Conservation (phyloP, 139 green algal genomes). For the Auxenochlorella pyrenoidosa region DNA sequence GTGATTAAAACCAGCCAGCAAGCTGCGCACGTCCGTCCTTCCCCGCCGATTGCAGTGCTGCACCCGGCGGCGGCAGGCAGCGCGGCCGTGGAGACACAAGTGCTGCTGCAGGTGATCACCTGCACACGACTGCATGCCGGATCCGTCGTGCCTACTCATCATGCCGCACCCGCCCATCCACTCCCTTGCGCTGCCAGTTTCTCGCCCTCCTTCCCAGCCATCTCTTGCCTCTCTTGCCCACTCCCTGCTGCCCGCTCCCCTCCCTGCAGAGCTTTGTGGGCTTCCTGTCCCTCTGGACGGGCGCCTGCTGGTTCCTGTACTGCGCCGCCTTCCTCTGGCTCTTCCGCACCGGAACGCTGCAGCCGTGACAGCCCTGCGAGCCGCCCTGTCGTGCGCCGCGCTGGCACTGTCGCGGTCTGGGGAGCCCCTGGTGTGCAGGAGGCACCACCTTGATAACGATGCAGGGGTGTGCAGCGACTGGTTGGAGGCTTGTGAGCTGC, state of each 20-base stretch:
- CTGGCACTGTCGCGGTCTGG: too few species aligned
- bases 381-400: too few species aligned
- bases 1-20: too few species aligned
- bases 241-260: not conserved
- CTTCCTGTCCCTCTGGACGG: conserved; percentile 39
- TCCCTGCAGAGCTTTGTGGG: conserved; percentile 26
- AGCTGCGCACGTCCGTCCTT: too few species aligned
- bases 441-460: too few species aligned
- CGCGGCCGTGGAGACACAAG: not conserved
- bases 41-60: not conserved
- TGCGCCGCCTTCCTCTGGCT: conserved; percentile 38
- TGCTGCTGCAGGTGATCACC: not conserved
- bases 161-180: too few species aligned
- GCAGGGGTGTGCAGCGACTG: too few species aligned
- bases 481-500: too few species aligned
- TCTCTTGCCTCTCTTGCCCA: not conserved
- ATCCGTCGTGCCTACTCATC: too few species aligned
- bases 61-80: not conserved
- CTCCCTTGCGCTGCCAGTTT: too few species aligned
- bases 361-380: not conserved
- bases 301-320: conserved; percentile 40
- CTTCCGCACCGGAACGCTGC: conserved; percentile 43
- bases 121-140: too few species aligned
- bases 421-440: too few species aligned
- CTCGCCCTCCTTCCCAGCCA: not conserved